Base-by-base conservation (phyloP, 2,329 filamentous ascomycete species). In the Malbranchea cinnamomea region DNA sequence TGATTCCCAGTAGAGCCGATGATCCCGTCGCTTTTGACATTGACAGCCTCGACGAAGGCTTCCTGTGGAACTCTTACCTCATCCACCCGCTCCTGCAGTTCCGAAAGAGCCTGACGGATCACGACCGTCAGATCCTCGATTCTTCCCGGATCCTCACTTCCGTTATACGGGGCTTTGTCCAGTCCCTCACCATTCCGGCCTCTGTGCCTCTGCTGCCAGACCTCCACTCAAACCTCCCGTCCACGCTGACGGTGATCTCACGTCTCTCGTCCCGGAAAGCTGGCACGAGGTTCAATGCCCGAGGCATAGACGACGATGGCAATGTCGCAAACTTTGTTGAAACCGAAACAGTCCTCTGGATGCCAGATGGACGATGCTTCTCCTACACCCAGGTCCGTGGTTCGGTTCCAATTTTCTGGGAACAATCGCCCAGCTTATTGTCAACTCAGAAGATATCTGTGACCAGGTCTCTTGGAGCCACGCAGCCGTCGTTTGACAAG, bases 251-350 rank as follows among this genome's bases (percentile, higher is more conserved):
- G 1, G 65, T 95, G 13, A 89, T 95, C 37, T 95, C 89, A 2
- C 72, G 89, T 18, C 63, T 95, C 21, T 95, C 89, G 2, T 95
- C 85, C 48, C 70, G 75, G 42, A 73, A 87, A 57, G 89, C 89
- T 11, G 89, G 89, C 13, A 98, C 89, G 10, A 71, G 89, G 23
- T 98, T 95, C 64, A 95, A 95, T 52, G 78, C 87, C n/a, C 71
- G 89, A 42, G 89, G 89, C 22, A 93, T 98, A 40, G 89, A 98
- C 48, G 89, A 98, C 50, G 84, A 95, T 47, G 89, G 89, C 9
- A 83, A 95, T 45, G 89, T 95, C 16, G 85, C 89, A 37, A 98
- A 98, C 53, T 98, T 93, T 54, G 89, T 95, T n/a, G 89, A 98
- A 55, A 89, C 84, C 0, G 89, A 98, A 56, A 92, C 84, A 0